phyloP scores from a whole-genome alignment of 352 stramenopile species.

The Pythium aquatile region DNA sequence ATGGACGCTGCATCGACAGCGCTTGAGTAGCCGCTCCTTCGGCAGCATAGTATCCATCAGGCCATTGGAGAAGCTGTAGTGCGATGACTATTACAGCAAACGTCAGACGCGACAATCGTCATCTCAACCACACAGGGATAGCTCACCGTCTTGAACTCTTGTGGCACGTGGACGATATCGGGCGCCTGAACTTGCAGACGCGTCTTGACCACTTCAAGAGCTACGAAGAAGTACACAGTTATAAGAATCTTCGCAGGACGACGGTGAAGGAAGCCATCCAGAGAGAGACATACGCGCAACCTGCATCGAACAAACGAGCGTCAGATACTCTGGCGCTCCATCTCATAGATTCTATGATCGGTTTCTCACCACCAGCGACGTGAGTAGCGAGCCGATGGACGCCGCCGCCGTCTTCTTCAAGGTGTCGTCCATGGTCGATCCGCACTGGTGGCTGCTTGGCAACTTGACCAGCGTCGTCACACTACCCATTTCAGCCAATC shows the following conservation, averaged over 20 bases:
- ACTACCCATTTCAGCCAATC: not conserved
- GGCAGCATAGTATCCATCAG: conserved; percentile 82
- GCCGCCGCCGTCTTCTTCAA: conserved; percentile 61
- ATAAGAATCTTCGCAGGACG: conserved; percentile 1
- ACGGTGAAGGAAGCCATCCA: not conserved
- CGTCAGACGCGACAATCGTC: not conserved
- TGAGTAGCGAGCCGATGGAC: conserved; percentile 66
- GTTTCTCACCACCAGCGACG: conserved; percentile 46
- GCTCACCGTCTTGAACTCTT: conserved; percentile 47
- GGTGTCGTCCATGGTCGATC: conserved; percentile 53
- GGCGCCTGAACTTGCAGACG: conserved; percentile 75
- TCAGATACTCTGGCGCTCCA: conserved; percentile 1
- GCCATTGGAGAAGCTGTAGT: conserved; percentile 80
- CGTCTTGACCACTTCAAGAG: conserved; percentile 85
- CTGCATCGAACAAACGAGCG: conserved; percentile 25
- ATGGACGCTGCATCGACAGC: conserved; percentile 48
- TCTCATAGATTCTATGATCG: not conserved
- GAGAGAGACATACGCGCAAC: conserved; percentile 54
- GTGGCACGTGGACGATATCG: conserved; percentile 44
- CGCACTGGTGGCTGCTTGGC: conserved; percentile 6
- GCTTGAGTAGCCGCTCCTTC: conserved; percentile 53
- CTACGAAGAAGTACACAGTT: conserved; percentile 28
- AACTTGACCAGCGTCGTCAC: conserved; percentile 6
- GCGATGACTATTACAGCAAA: conserved; percentile 38
- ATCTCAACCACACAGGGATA: not conserved